A percentile compares a stretch with the other conserved stretches of the same genome.
Evolutionary conservation across 371 early-diverging fungal species (phyloP).

Genomic region (Mortierella sp.): DNA sequence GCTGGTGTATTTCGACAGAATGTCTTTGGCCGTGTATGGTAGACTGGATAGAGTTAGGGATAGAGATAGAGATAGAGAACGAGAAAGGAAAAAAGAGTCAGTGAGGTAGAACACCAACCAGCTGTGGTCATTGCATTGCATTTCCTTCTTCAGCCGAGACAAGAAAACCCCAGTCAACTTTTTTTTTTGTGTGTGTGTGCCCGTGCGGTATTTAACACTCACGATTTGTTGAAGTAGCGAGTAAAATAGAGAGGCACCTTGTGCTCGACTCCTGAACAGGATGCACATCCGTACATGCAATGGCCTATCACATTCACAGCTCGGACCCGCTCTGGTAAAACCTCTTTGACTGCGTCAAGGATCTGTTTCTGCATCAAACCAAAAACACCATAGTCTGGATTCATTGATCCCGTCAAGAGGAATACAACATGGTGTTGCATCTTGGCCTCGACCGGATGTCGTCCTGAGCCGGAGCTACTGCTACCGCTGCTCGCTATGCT

Average conservation of each 20-base stretch:
- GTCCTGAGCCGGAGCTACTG: conserved; percentile 3
- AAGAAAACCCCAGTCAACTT: background rate
- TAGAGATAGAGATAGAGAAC: too few relatives aligned
- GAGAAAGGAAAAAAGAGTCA: background rate
- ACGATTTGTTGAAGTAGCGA: conserved; percentile 50
- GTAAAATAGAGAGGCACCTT: conserved; percentile 54
- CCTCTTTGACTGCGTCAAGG: conserved; percentile 45
- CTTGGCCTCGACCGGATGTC: conserved; percentile 12
- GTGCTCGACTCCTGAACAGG: conserved; percentile 49
- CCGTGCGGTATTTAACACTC: conserved; percentile 1
- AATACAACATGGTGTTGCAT: conserved; percentile 46
- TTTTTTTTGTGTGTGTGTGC: too few relatives aligned
- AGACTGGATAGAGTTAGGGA: conserved; percentile 15
- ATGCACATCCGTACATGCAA: conserved; percentile 52
- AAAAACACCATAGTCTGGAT: conserved; percentile 48
- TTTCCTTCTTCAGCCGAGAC: background rate
- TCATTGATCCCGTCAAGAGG: conserved; percentile 51
- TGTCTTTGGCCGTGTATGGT: conserved; percentile 43
- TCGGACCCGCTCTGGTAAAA: conserved; percentile 34
- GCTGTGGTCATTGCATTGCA: background rate
- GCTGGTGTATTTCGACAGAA: conserved; percentile 16
- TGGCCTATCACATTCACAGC: conserved; percentile 49
- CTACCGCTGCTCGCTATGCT: conserved; percentile 13
- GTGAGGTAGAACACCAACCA: too few relatives aligned
- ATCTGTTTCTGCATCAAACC: conserved; percentile 44